Evolutionary conservation across 176 grass and related monocot species (phyloP).

Genomic region (Musa acuminata): DNA sequence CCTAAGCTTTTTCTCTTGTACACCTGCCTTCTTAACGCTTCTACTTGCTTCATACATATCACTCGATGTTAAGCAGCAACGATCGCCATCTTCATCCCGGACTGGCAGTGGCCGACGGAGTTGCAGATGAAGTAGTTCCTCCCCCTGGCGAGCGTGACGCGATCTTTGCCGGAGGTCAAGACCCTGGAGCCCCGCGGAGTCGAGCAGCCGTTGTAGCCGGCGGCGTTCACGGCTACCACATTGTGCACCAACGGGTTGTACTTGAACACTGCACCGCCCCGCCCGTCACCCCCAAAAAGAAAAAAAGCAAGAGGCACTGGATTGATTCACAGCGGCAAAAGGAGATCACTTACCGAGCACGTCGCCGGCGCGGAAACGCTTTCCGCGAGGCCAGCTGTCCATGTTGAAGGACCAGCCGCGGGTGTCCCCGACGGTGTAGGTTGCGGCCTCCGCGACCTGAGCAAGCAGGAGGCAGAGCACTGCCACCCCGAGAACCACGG

Average conservation of each 20-base stretch:
- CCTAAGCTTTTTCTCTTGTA: no score
- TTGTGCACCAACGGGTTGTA: conserved; percentile 55
- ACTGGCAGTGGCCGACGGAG: conserved; percentile 45
- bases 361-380: conserved; percentile 20
- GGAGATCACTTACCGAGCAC: conserved; percentile 2
- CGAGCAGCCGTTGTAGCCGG: conserved; percentile 45
- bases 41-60: no score
- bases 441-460: conserved; percentile 1
- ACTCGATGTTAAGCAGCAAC: neutral
- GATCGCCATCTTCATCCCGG: conserved; percentile 68
- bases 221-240: conserved; percentile 52
- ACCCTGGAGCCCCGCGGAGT: conserved; percentile 17
- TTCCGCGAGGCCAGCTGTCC: conserved; percentile 3
- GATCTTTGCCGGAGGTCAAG: conserved; percentile 50
- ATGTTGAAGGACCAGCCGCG: conserved; percentile 13
- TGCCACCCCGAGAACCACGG: neutral
- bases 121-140: conserved; percentile 76
- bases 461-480: neutral
- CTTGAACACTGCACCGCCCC: conserved; percentile 44
- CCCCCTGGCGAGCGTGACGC: conserved; percentile 35
- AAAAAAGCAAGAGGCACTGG: neutral
- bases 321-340: no score
- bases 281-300: neutral
- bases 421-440: conserved; percentile 14
- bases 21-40: no score